A percentile compares a stretch with the other conserved stretches of the same genome.
These are phyloP conservation scores for Amanita inopinata DNA, from an alignment of 768 basidiomycete species.

Conservation along the genomic window DNA sequence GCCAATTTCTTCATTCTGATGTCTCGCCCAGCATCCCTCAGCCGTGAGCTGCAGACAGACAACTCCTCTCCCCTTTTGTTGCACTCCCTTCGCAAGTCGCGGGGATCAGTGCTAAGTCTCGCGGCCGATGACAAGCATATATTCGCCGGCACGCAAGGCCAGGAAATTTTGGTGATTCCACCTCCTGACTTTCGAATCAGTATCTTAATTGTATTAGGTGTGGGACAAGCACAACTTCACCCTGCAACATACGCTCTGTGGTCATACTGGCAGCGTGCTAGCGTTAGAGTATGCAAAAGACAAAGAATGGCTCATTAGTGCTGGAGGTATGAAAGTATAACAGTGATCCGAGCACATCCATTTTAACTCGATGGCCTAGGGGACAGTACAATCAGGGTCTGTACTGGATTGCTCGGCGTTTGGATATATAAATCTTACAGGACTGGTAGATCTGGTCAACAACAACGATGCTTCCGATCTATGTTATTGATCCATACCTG, in stretches of 20 bases:
- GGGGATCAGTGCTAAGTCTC: constrained; percentile 65
- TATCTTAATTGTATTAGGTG: constrained; percentile 40
- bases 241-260: constrained; percentile 57
- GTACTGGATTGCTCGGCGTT: constrained; percentile 15
- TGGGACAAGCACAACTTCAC: constrained; percentile 73
- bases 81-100: constrained; percentile 63
- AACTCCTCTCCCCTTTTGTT: constrained; percentile 38
- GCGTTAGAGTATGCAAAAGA: constrained; percentile 68
- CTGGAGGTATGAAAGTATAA: constrained; percentile 49
- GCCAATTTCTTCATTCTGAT: neutral
- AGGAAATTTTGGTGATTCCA: constrained; percentile 59
- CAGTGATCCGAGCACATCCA: constrained; percentile 12
- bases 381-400: constrained; percentile 79
- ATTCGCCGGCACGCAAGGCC: constrained; percentile 74
- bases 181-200: neutral
- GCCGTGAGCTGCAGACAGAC: constrained; percentile 39
- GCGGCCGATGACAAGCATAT: constrained; percentile 66
- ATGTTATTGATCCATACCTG: constrained; percentile 66
- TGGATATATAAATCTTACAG: constrained; percentile 7
- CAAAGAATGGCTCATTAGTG: constrained; percentile 81
- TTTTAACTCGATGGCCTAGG: constrained; percentile 33
- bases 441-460: constrained; percentile 78
- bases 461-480: constrained; percentile 50
- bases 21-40: constrained; percentile 42
- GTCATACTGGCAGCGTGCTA: constrained; percentile 80